phyloP scores from a whole-genome alignment of 225 moss, liverwort and hornwort species.

The Polytrichum commune region DNA sequence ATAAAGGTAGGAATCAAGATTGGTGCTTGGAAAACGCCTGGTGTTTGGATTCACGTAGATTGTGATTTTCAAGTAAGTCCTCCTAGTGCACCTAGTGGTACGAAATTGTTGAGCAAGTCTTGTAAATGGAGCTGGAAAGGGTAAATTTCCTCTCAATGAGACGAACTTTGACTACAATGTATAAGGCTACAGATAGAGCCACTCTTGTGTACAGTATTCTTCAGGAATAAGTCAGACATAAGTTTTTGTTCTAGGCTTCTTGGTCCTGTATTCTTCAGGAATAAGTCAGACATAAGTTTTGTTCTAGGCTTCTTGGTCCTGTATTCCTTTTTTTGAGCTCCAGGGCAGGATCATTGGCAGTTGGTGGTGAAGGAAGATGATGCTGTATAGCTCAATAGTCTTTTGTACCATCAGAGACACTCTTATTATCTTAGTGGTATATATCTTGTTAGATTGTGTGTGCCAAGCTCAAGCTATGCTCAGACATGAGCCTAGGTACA shows the following conservation, averaged over 20 bases:
- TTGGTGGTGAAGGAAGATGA: not conserved
- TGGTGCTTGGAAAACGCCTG: conserved; percentile 39
- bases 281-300: not conserved
- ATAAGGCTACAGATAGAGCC: not conserved
- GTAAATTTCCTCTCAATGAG: conserved; percentile 1
- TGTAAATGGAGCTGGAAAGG: conserved; percentile 57
- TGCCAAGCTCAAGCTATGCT: not conserved
- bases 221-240: not conserved
- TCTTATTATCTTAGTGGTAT: not conserved
- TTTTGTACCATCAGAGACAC: too few relatives aligned
- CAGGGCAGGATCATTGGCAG: not conserved
- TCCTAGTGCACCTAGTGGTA: conserved; percentile 44
- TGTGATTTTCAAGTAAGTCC: conserved; percentile 43
- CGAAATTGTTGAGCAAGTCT: conserved; percentile 34
- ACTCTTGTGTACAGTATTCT: not conserved
- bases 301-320: too few relatives aligned
- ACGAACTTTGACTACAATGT: not conserved
- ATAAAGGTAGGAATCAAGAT: conserved; percentile 34
- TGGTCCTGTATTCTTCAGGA: not conserved
- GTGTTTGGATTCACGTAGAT: conserved; percentile 44
- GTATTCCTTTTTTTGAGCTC: not conserved
- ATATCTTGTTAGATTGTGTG: not conserved
- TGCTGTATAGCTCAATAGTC: too few relatives aligned
- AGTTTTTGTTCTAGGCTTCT: too few relatives aligned
- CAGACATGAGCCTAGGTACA: not conserved